Conservation (phyloP, 345 rosid species). For the Gossypium anomalum region DNA sequence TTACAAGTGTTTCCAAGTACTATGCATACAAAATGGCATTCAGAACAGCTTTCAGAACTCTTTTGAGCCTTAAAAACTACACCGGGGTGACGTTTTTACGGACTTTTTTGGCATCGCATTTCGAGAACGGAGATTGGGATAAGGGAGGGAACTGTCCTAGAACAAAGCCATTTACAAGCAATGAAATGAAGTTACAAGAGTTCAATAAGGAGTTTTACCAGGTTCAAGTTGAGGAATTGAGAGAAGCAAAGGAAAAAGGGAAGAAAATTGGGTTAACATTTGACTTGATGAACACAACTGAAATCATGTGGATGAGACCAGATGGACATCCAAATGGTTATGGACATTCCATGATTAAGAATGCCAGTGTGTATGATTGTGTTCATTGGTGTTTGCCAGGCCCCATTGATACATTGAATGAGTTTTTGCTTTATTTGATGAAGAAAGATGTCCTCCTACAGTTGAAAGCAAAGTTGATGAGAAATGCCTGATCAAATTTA, state of each 20-base stretch:
- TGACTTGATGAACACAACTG: constrained; percentile 38
- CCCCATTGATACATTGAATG: constrained; percentile 69
- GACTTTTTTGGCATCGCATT: constrained; percentile 58
- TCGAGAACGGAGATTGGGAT: constrained; percentile 65
- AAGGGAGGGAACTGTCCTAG: constrained; percentile 62
- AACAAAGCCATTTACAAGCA: constrained; percentile 38
- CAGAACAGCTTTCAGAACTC: constrained; percentile 45
- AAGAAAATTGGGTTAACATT: constrained; percentile 35
- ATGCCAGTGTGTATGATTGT: constrained; percentile 43
- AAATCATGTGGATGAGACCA: constrained; percentile 55
- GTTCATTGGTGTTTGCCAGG: constrained; percentile 94
- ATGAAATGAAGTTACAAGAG: constrained; percentile 45
- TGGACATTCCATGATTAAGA: constrained; percentile 30
- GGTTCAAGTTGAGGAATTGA: constrained; percentile 41
- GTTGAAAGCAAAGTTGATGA: constrained; percentile 8
- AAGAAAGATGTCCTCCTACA: constrained; percentile 26
- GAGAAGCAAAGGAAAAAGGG: constrained; percentile 37
- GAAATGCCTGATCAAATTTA: constrained; percentile 6
- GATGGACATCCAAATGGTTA: constrained; percentile 53
- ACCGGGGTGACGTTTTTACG: constrained; percentile 42
- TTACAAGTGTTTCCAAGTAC: constrained; percentile 28
- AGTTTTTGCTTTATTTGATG: constrained; percentile 53
- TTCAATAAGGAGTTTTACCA: constrained; percentile 35
- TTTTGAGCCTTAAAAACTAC: constrained; percentile 29
- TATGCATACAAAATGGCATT: constrained; percentile 59